phyloP scores from a whole-genome alignment of 2,329 filamentous ascomycete species.

The Ophiocordyceps sinensis region DNA sequence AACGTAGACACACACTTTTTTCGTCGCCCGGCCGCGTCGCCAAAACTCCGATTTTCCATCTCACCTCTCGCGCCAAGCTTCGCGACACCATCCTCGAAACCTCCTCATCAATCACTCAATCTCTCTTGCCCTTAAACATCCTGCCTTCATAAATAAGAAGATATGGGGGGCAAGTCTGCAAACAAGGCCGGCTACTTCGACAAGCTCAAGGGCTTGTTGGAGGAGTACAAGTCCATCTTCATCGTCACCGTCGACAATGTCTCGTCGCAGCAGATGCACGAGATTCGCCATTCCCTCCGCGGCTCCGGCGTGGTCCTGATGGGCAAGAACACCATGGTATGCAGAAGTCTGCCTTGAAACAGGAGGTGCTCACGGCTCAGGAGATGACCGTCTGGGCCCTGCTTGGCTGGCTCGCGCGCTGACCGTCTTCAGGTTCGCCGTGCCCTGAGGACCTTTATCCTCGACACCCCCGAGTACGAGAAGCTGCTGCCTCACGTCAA shows the following conservation, averaged over 20 bases:
- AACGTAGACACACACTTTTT: conserved; percentile 16
- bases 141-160: conserved; percentile 91
- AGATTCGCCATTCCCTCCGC: conserved; percentile 88
- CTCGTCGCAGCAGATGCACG: conserved; percentile 99
- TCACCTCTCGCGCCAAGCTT: conserved; percentile 3
- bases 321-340: conserved; percentile 99
- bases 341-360: conserved; percentile 2
- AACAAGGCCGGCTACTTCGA: conserved; percentile 98
- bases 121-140: conserved; percentile 82
- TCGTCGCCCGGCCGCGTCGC: not conserved
- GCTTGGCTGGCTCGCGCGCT: conserved; percentile 6
- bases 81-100: conserved; percentile 11
- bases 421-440: conserved; percentile 57
- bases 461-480: conserved; percentile 92
- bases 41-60: conserved; percentile 11
- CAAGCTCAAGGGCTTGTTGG: conserved; percentile 95
- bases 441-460: conserved; percentile 88
- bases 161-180: conserved; percentile 94
- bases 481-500: conserved; percentile 89
- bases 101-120: conserved; percentile 9
- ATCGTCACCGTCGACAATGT: conserved; percentile 98
- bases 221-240: conserved; percentile 96
- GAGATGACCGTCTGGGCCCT: not conserved
- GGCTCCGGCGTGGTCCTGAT: conserved; percentile 90
- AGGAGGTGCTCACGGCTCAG: too few relatives aligned